These are phyloP conservation scores for Malus hybrid DNA, from an alignment of 331 rosid species.

Conservation along the genomic window DNA sequence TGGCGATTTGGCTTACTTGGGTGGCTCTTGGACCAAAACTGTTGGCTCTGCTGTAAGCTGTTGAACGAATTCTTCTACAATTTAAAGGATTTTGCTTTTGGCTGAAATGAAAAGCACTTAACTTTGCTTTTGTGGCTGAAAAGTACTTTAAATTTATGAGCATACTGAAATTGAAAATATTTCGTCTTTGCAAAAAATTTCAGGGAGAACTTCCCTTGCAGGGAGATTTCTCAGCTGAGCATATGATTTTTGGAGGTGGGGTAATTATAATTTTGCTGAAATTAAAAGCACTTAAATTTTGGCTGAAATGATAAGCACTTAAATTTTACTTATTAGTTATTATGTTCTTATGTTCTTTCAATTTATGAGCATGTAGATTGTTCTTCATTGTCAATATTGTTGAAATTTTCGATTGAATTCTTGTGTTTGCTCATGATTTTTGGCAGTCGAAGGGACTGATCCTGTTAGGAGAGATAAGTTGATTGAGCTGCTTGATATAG, in stretches of 20 bases:
- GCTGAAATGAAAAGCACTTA: not conserved
- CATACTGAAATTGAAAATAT: not conserved
- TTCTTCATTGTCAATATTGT: not conserved
- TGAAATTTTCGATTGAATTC: conserved; percentile 5
- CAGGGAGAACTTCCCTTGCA: conserved; percentile 97
- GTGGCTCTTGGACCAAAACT: conserved; percentile 89
- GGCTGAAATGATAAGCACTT: not conserved
- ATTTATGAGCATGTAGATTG: not conserved
- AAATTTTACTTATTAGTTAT: not conserved
- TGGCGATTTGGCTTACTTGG: conserved; percentile 90
- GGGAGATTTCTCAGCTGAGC: conserved; percentile 97
- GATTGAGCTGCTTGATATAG: conserved; percentile 87
- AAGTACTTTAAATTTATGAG: too few relatives aligned
- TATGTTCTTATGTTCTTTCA: not conserved
- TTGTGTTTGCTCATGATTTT: not conserved
- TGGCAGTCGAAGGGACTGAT: conserved; percentile 82
- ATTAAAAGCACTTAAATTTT: not conserved
- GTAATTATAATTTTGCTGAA: not conserved
- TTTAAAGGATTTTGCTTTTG: not conserved
- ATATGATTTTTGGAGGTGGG: conserved; percentile 97
- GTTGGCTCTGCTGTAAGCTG: conserved; percentile 80
- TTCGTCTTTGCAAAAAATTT: conserved; percentile 14
- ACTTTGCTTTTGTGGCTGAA: not conserved
- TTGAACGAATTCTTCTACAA: not conserved
- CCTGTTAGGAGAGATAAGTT: conserved; percentile 77